A percentile compares a stretch with the other conserved stretches of the same genome.
Conservation (phyloP, 2,329 filamentous ascomycete species). For the Pseudogymnoascus sp. region DNA sequence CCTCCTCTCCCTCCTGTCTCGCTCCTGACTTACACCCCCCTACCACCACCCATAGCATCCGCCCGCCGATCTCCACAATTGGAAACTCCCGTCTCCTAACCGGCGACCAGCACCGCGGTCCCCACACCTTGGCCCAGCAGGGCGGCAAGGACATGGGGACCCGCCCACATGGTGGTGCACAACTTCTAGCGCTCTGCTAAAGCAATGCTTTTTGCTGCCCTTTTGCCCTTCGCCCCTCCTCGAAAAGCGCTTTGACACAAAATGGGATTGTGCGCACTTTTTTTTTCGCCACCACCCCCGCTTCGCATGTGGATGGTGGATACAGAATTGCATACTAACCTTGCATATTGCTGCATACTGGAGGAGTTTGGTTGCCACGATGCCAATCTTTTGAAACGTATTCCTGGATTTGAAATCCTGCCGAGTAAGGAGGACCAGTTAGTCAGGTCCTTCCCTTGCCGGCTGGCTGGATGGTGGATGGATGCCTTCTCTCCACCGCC, state of each 20-base stretch:
- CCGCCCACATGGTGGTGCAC: background rate
- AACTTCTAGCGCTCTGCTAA: background rate
- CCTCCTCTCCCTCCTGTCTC: background rate
- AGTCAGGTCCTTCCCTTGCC: background rate
- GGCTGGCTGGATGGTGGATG: background rate
- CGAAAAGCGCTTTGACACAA: background rate
- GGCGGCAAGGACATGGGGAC: conserved; percentile 1
- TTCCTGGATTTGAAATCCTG: background rate
- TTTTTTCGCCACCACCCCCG: background rate
- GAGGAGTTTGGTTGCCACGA: conserved; percentile 1
- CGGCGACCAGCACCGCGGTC: background rate
- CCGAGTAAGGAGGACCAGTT: background rate
- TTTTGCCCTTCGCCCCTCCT: background rate
- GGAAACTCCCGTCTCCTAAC: conserved; percentile 7
- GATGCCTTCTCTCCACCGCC: background rate
- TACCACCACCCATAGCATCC: background rate
- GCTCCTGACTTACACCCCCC: background rate
- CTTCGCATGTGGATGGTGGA: background rate
- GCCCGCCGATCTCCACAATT: conserved; percentile 3
- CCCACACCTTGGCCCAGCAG: background rate
- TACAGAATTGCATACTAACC: background rate
- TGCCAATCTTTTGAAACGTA: background rate
- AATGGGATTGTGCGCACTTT: background rate
- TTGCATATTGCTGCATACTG: background rate
- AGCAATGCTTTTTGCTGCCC: background rate